Evolutionary conservation across 1,284 basidiomycete genomes (phyloP).

Genomic region (Trametes pubescens): DNA sequence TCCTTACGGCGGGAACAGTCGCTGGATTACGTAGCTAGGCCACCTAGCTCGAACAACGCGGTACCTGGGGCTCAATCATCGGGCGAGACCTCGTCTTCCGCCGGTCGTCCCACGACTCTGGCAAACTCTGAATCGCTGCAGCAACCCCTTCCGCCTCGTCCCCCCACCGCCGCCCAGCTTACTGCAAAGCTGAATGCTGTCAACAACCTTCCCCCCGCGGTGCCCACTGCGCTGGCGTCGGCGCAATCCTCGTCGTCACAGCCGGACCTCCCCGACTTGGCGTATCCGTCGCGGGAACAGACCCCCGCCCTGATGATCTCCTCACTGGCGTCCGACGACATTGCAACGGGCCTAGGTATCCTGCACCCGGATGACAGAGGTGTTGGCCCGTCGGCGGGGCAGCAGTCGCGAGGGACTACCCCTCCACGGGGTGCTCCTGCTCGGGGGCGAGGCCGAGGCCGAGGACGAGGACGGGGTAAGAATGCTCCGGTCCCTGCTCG

Average conservation of each 20-base stretch:
- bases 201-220: not conserved
- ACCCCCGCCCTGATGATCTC: slow-evolving; percentile 13
- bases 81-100: not conserved
- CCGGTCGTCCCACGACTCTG: not conserved
- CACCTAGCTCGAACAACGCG: not conserved
- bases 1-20: slow-evolving; percentile 22
- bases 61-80: not conserved
- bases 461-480: not conserved
- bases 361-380: not conserved
- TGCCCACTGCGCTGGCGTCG: not conserved
- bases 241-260: not conserved
- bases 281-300: slow-evolving; percentile 10
- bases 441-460: not conserved
- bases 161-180: not conserved
- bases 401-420: not conserved
- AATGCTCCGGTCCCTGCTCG: not conserved
- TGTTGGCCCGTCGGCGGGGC: not conserved
- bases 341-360: not conserved
- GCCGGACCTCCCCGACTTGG: slow-evolving; percentile 12
- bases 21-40: slow-evolving; percentile 21
- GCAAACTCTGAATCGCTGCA: not conserved
- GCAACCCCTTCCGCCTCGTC: not conserved
- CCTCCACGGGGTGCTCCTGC: not conserved
- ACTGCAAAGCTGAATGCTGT: not conserved
- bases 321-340: not conserved